These are phyloP conservation scores for Globisporangium barbulae DNA, from an alignment of 352 stramenopile genomes.

Conservation along the genomic window DNA sequence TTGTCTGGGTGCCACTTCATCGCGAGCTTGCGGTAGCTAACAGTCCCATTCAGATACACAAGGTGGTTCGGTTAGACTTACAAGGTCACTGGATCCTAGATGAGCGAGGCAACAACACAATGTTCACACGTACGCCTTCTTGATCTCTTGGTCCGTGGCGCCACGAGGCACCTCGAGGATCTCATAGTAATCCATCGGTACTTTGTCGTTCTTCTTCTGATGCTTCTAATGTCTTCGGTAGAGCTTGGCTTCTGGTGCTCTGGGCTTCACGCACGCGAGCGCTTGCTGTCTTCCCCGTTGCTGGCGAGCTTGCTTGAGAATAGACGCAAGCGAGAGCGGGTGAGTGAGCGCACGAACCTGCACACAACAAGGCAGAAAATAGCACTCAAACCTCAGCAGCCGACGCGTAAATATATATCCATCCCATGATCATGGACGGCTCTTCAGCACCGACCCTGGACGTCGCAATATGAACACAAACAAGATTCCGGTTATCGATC, in stretches of 20 bases:
- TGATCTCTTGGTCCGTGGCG: slow-evolving; percentile 86
- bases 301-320: neutral
- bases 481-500: neutral
- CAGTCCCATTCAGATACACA: no score
- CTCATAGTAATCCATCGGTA: slow-evolving; percentile 89
- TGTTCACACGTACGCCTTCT: slow-evolving; percentile 78
- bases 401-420: neutral
- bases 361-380: neutral
- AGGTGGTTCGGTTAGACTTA: no score
- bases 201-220: neutral
- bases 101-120: neutral
- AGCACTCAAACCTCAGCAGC: neutral
- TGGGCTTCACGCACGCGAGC: neutral
- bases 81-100: neutral
- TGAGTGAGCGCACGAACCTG: neutral
- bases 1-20: slow-evolving; percentile 97
- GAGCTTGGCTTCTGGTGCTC: neutral
- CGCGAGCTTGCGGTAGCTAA: slow-evolving; percentile 91
- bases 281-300: neutral
- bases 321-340: neutral
- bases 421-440: neutral
- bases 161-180: slow-evolving; percentile 83
- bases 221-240: no score
- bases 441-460: neutral
- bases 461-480: neutral